These are phyloP conservation scores for Sophora flavescens DNA, from an alignment of 306 rosid genomes.

Conservation along the genomic window DNA sequence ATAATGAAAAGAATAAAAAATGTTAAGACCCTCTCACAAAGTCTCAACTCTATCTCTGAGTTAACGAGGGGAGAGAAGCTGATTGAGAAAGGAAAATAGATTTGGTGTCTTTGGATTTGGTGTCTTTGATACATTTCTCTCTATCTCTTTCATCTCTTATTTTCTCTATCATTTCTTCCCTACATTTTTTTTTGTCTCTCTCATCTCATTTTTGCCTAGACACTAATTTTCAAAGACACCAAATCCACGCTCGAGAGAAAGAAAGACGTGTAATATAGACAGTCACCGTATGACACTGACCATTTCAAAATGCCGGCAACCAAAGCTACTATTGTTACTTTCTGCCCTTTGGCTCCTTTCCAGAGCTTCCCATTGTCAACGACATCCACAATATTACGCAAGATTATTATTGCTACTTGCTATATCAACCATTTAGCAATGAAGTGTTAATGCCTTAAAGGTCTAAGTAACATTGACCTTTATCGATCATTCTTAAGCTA, in stretches of 20 bases:
- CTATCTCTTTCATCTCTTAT: too few relatives aligned
- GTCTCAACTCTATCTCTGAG: too few relatives aligned
- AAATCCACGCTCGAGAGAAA: too few relatives aligned
- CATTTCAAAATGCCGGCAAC: slow-evolving; percentile 67
- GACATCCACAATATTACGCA: slow-evolving; percentile 22
- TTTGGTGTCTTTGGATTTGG: too few relatives aligned
- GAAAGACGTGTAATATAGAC: slow-evolving; percentile 27
- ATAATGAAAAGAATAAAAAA: too few relatives aligned
- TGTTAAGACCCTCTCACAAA: not conserved
- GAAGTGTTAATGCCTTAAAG: not conserved
- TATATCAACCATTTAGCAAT: slow-evolving; percentile 57
- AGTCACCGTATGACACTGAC: slow-evolving; percentile 26
- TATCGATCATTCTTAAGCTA: slow-evolving; percentile 18
- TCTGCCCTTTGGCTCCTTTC: slow-evolving; percentile 55
- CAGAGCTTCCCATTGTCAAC: slow-evolving; percentile 8
- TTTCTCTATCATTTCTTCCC: too few relatives aligned
- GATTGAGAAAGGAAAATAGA: too few relatives aligned
- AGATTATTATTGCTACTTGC: not conserved
- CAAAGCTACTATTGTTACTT: slow-evolving; percentile 6
- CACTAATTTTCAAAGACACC: too few relatives aligned
- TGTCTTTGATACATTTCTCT: too few relatives aligned
- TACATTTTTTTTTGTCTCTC: too few relatives aligned
- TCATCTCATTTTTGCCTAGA: too few relatives aligned
- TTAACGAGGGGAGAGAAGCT: slow-evolving; percentile 16
- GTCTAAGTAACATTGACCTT: slow-evolving; percentile 31